Evolutionary conservation across 352 stramenopile genomes (phyloP).

Genomic region (Phytopythium delawarense): DNA sequence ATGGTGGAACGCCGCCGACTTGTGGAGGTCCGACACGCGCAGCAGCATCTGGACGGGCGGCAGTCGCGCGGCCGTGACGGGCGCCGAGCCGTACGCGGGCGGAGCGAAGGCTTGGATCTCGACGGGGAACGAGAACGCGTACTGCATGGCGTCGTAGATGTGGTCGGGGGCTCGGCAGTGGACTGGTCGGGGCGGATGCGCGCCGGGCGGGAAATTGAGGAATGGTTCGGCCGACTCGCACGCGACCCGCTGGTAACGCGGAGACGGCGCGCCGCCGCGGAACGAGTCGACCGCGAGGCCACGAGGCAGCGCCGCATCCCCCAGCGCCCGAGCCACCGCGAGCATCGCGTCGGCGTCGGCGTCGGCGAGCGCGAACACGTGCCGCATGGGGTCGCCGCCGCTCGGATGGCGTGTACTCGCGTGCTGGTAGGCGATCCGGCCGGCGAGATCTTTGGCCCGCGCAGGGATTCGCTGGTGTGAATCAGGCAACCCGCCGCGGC

Average conservation of each 20-base stretch:
- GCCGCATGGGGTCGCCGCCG: neutral
- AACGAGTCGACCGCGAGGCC: neutral
- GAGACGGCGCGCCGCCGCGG: neutral
- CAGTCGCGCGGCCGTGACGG: conserved; percentile 5
- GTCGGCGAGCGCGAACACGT: neutral
- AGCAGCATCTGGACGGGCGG: conserved; percentile 13
- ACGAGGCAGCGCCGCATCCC: neutral
- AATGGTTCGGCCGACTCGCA: neutral
- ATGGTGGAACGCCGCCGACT: neutral
- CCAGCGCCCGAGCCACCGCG: neutral
- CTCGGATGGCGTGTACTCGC: neutral
- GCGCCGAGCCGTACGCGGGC: neutral
- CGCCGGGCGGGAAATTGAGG: neutral
- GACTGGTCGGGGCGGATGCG: conserved; percentile 4
- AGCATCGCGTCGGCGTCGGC: neutral
- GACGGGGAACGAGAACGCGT: neutral
- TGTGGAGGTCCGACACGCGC: neutral
- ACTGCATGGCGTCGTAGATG: neutral
- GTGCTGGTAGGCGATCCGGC: neutral
- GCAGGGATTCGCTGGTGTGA: neutral
- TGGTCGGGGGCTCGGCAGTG: conserved; percentile 2
- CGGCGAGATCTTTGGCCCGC: neutral
- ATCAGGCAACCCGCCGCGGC: neutral
- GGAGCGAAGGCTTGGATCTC: neutral
- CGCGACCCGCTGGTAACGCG: neutral